A percentile compares a stretch with the other conserved stretches of the same genome.
These are phyloP conservation scores for Fusarium marasasianum DNA, from an alignment of 2,329 filamentous ascomycete species.

Conservation along the genomic window DNA sequence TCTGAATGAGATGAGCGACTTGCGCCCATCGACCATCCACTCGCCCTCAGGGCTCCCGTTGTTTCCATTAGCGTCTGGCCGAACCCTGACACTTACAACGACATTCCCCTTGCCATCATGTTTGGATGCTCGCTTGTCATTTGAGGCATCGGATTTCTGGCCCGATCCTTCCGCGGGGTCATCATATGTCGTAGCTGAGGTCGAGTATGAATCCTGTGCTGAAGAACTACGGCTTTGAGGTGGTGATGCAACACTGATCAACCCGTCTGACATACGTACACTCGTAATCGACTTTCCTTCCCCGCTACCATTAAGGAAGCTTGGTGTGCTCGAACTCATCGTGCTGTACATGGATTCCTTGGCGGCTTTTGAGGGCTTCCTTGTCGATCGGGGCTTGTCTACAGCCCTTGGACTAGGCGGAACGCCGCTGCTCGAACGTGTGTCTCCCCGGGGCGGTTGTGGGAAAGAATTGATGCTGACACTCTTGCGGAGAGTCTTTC, in stretches of 20 bases:
- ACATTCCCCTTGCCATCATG: constrained; percentile 91
- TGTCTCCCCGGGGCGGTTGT: constrained; percentile 79
- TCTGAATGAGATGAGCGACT: constrained; percentile 81
- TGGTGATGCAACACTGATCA: constrained; percentile 81
- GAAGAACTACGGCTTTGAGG: constrained; percentile 92
- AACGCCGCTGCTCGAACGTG: constrained; percentile 63
- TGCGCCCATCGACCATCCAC: constrained; percentile 90
- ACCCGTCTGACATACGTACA: constrained; percentile 75
- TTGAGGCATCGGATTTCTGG: constrained; percentile 44
- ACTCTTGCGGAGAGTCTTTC: constrained; percentile 81
- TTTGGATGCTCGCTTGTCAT: constrained; percentile 62
- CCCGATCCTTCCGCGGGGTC: constrained; percentile 70
- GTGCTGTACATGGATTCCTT: constrained; percentile 63
- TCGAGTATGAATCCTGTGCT: constrained; percentile 90
- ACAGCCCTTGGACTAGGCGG: constrained; percentile 69
- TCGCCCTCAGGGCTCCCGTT: constrained; percentile 76
- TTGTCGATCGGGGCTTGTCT: constrained; percentile 57
- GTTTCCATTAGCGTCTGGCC: constrained; percentile 78
- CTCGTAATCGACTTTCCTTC: constrained; percentile 78
- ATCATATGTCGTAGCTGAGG: constrained; percentile 88
- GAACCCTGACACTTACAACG: constrained; percentile 91
- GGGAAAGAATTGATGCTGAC: constrained; percentile 96
- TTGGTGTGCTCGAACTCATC: constrained; percentile 67
- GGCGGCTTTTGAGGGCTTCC: constrained; percentile 64
- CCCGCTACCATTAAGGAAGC: constrained; percentile 80